Evolutionary conservation across 1,284 basidiomycete species (phyloP).

Genomic region (Ceratobasidium sp.): DNA sequence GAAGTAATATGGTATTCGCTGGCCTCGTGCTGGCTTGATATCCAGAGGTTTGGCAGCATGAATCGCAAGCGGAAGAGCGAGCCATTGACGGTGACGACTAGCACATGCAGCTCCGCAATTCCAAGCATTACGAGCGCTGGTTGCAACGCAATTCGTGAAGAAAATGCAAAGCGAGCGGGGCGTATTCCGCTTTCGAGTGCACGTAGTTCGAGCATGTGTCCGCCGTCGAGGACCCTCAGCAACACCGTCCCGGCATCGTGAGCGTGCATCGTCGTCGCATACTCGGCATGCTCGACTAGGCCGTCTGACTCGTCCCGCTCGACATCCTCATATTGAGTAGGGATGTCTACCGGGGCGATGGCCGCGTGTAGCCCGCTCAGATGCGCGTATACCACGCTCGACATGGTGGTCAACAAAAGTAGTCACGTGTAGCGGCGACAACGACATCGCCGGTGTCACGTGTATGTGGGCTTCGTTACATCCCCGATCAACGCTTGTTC

Average conservation of each 20-base stretch:
- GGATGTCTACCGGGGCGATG: slow-evolving; percentile 23
- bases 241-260: slow-evolving; percentile 61
- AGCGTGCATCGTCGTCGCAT: slow-evolving; percentile 43
- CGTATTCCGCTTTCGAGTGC: slow-evolving; percentile 73
- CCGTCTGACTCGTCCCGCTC: slow-evolving; percentile 23
- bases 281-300: slow-evolving; percentile 39
- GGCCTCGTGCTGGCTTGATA: slow-evolving; percentile 21
- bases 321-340: slow-evolving; percentile 19
- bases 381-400: slow-evolving; percentile 44
- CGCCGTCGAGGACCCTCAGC: slow-evolving; percentile 79
- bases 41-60: slow-evolving; percentile 60
- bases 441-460: not conserved
- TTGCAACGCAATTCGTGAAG: slow-evolving; percentile 73
- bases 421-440: slow-evolving; percentile 7
- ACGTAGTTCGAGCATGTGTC: slow-evolving; percentile 80
- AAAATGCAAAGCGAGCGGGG: slow-evolving; percentile 82
- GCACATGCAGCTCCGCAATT: slow-evolving; percentile 73
- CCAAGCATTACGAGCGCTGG: slow-evolving; percentile 75
- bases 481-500: slow-evolving; percentile 18
- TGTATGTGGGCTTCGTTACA: not conserved
- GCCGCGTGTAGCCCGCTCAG: slow-evolving; percentile 28
- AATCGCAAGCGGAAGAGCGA: slow-evolving; percentile 84
- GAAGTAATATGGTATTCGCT: slow-evolving; percentile 76
- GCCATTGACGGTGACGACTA: slow-evolving; percentile 75
- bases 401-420: slow-evolving; percentile 41